Evolutionary conservation across 2,329 filamentous ascomycete genomes (phyloP), one percentile per base, ranked within the genome.

Genomic region (Penicillium sclerotiorum): DNA sequence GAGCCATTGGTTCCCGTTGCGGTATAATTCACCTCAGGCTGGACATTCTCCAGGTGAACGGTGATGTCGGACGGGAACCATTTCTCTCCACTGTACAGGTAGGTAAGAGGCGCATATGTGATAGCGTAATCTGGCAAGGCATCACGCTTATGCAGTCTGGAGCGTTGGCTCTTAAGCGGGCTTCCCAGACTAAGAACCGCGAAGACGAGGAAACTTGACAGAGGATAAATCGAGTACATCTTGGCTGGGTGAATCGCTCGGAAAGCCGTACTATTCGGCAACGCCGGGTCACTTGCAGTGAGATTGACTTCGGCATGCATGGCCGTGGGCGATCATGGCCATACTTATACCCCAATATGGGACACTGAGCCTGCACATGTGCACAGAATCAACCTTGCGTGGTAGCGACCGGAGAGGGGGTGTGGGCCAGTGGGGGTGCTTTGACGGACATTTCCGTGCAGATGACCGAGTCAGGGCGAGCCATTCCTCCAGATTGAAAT

Each of bases 11-110:
- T 23, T 12, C 45, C 45, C 23, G 8, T 41, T 28, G 45, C 45
- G 36, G 25, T 32, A 25, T 23, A 40, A 12, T 41, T 6, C 5
- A 35, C 36, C 11, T 47, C 45, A 11, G 45, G 45, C 36, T 47
- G 18, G 28, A 47, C 36, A n/a, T 47, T 47, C 22, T 25, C 36
- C 20, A 47, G 21, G 15, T 47, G 45, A 15, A 27, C 37, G 12
- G 45, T 40, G 15, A 47, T 40, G 12, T 47, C 45, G 9, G 45
- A 47, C 7, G 45, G 45, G 25, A 40, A 47, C 45, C 45, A 47
- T 28, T 18, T 33, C 20, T 47, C 45, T 8, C 23, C 25, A 33
- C 45, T 47, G 17, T 47, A 47, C 9, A 47, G 45, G n/a, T 47
- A 47, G 1, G 45, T 32, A 3, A 47, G 25, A 1, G 45, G 45